Percentiles rank a stretch among this genome's conserved stretches.
Conservation (phyloP, 306 rosid species). For the Acacia confusa region DNA sequence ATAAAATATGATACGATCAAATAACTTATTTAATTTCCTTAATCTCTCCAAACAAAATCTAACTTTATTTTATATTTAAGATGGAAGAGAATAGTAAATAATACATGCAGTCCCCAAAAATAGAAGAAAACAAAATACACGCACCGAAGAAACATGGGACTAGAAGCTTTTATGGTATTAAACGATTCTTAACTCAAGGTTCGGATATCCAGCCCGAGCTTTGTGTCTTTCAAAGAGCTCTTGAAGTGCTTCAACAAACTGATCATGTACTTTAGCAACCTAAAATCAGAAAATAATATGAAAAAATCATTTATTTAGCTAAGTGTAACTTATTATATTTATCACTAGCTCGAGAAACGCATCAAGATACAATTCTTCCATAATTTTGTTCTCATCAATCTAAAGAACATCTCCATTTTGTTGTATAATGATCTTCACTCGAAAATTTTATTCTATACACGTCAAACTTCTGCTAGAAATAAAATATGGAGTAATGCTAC, state of each 20-base stretch:
- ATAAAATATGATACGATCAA: too few species aligned
- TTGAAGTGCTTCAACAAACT: constrained; percentile 69
- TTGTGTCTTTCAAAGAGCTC: constrained; percentile 83
- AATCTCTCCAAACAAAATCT: too few species aligned
- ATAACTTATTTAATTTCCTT: too few species aligned
- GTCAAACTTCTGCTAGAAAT: neutral
- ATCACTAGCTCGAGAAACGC: constrained; percentile 2
- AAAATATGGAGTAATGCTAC: neutral
- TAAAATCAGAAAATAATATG: constrained; percentile 29
- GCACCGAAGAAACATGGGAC: constrained; percentile 10
- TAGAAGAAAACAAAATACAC: constrained; percentile 7
- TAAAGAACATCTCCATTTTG: neutral
- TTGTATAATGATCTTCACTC: neutral
- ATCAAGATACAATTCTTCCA: constrained; percentile 19
- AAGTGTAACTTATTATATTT: neutral
- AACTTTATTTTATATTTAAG: too few species aligned
- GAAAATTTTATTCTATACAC: constrained; percentile 7
- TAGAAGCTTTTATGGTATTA: neutral
- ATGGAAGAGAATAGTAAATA: neutral
- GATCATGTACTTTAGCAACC: constrained; percentile 62
- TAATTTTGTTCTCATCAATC: neutral
- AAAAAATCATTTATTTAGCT: neutral
- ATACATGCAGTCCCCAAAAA: neutral
- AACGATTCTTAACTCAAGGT: constrained; percentile 65
- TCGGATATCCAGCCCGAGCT: constrained; percentile 63